These are phyloP conservation scores for Coemansia sp. DNA, from an alignment of 192 early-diverging fungal genomes.

Conservation along the genomic window DNA sequence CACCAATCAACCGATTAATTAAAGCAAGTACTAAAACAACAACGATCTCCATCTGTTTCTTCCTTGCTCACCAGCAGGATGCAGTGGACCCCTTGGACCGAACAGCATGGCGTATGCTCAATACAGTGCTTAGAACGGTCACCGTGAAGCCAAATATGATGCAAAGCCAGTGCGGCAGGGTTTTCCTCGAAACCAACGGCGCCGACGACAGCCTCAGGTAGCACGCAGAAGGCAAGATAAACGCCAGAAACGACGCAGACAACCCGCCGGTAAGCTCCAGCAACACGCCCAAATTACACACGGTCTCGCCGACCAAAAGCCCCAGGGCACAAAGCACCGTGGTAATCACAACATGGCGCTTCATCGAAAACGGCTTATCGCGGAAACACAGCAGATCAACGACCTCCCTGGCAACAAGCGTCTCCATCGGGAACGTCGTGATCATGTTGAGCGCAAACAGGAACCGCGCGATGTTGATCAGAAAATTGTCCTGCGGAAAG, in stretches of 20 bases:
- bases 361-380: slow-evolving; percentile 54
- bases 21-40: too few relatives aligned
- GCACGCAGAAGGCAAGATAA: slow-evolving; percentile 80
- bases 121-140: slow-evolving; percentile 37
- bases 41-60: not conserved
- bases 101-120: slow-evolving; percentile 31
- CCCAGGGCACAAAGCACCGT: slow-evolving; percentile 60
- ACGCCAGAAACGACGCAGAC: slow-evolving; percentile 84
- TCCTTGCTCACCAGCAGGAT: slow-evolving; percentile 24
- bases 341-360: slow-evolving; percentile 68
- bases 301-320: slow-evolving; percentile 68
- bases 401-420: slow-evolving; percentile 85
- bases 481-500: slow-evolving; percentile 70
- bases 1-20: not conserved
- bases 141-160: slow-evolving; percentile 65
- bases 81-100: not conserved
- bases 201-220: slow-evolving; percentile 72
- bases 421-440: slow-evolving; percentile 85
- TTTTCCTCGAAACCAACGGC: slow-evolving; percentile 54
- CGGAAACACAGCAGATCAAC: slow-evolving; percentile 57
- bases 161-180: slow-evolving; percentile 65
- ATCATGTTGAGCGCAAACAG: slow-evolving; percentile 95
- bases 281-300: slow-evolving; percentile 79
- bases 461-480: slow-evolving; percentile 84
- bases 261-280: slow-evolving; percentile 86